Percentiles rank a stretch among this genome's conserved stretches.
phyloP scores from a whole-genome alignment of 257 asterid species.

The Agastache rugosa region DNA sequence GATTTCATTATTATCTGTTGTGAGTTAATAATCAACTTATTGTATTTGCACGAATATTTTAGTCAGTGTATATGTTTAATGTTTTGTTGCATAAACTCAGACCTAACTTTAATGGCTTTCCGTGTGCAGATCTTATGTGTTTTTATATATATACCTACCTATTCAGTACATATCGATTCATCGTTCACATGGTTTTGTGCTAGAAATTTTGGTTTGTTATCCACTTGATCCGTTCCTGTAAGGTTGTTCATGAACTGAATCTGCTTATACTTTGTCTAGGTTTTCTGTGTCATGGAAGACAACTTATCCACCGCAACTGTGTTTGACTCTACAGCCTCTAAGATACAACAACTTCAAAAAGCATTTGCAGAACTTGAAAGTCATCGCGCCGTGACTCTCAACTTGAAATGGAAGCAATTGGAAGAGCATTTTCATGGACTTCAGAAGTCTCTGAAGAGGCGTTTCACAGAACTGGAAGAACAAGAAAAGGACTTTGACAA shows the following conservation, averaged over 20 bases:
- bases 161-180: neutral
- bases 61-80: neutral
- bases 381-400: slow-evolving; percentile 79
- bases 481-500: slow-evolving; percentile 75
- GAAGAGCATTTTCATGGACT: slow-evolving; percentile 90
- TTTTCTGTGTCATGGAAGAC: slow-evolving; percentile 64
- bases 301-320: slow-evolving; percentile 56
- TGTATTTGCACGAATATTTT: slow-evolving; percentile 1
- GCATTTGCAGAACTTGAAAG: slow-evolving; percentile 91
- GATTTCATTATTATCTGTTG: no score
- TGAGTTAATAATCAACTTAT: neutral
- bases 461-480: slow-evolving; percentile 83
- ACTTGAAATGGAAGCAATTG: slow-evolving; percentile 85
- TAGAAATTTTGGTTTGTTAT: neutral
- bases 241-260: slow-evolving; percentile 25
- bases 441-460: slow-evolving; percentile 86
- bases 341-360: slow-evolving; percentile 78
- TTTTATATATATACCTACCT: neutral
- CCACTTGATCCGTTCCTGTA: neutral
- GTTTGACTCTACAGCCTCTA: slow-evolving; percentile 71
- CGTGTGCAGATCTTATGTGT: slow-evolving; percentile 6
- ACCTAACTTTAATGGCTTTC: neutral
- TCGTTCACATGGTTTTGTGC: neutral
- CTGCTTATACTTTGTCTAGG: slow-evolving; percentile 30
- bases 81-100: neutral